Conservation (phyloP, 768 basidiomycete species). For the Tricholoma sp. region DNA sequence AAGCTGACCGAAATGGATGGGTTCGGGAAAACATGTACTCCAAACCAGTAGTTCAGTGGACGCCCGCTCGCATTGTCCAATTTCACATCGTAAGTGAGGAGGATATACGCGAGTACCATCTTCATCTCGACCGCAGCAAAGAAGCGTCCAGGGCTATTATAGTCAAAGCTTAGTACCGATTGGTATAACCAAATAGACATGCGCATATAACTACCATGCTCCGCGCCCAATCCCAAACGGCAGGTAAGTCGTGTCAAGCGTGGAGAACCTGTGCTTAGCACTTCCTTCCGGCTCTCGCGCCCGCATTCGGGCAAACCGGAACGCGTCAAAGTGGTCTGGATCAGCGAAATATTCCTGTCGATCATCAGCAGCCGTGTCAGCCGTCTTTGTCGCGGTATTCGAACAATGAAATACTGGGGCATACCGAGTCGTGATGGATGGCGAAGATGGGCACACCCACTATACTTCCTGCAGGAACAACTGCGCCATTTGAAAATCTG, state of each 20-base stretch:
- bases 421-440: constrained; percentile 26
- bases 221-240: constrained; percentile 25
- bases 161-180: background rate
- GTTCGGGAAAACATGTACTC: background rate
- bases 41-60: constrained; percentile 11
- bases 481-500: constrained; percentile 39
- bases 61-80: constrained; percentile 20
- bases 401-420: background rate
- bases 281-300: constrained; percentile 15
- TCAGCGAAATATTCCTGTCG: constrained; percentile 23
- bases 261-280: constrained; percentile 24
- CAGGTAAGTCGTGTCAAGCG: constrained; percentile 19
- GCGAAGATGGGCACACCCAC: constrained; percentile 23
- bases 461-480: constrained; percentile 31
- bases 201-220: constrained; percentile 10
- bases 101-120: constrained; percentile 33
- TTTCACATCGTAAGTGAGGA: constrained; percentile 37
- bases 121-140: constrained; percentile 42
- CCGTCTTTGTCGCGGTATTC: constrained; percentile 9
- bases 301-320: constrained; percentile 28
- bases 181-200: no score
- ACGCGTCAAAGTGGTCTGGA: constrained; percentile 31
- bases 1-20: no score
- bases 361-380: background rate
- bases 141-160: constrained; percentile 36